Conservation (phyloP, 176 grass and related monocot species). For the Phragmites australis region DNA sequence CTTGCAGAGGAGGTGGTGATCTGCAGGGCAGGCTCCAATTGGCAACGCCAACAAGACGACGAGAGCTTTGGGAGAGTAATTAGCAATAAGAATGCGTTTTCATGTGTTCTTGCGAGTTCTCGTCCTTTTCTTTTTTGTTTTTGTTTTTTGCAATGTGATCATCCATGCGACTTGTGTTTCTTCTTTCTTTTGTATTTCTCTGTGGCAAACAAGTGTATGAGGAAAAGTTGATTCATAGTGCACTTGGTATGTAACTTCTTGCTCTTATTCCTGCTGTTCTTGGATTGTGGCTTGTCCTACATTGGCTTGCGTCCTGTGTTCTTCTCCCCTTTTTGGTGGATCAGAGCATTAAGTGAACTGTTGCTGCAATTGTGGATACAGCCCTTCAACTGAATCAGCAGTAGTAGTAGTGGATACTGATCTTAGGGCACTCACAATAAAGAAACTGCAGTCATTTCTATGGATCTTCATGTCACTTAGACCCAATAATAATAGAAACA, state of each 20-base stretch:
- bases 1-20: slow-evolving; percentile 75
- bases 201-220: slow-evolving; percentile 37
- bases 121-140: background rate
- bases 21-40: background rate
- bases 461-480: background rate
- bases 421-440: background rate
- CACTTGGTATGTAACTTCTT: slow-evolving; percentile 61
- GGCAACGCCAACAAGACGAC: background rate
- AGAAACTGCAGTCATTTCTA: background rate
- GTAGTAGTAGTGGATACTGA: background rate
- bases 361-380: background rate
- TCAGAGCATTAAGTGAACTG: background rate
- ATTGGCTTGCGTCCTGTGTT: background rate
- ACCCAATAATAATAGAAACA: too few species aligned
- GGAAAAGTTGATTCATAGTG: slow-evolving; percentile 35
- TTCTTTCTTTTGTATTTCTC: background rate
- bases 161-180: background rate
- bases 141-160: slow-evolving; percentile 30
- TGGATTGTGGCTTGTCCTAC: background rate
- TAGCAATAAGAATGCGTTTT: slow-evolving; percentile 55
- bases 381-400: background rate
- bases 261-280: background rate
- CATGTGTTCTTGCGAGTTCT: slow-evolving; percentile 52
- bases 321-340: background rate
- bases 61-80: slow-evolving; percentile 46